These are phyloP conservation scores for Apiospora kogelbergensis DNA, from an alignment of 2,329 filamentous ascomycete genomes.

Conservation along the genomic window DNA sequence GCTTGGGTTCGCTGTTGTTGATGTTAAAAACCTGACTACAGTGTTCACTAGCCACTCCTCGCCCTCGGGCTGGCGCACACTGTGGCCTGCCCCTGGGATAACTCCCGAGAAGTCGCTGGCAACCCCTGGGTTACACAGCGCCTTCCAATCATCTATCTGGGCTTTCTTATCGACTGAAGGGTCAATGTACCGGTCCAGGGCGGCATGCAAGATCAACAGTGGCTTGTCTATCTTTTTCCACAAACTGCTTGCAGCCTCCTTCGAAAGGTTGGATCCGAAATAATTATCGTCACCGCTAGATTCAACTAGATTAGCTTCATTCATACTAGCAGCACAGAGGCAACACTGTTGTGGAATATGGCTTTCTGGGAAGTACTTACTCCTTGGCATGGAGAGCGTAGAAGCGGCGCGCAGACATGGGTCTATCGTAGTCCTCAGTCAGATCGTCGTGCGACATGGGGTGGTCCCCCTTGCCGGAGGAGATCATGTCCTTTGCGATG, in stretches of 20 bases:
- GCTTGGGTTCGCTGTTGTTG: not conserved
- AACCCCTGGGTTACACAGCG: not conserved
- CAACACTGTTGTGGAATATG: not conserved
- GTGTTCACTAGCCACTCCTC: constrained; percentile 9
- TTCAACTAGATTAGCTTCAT: constrained; percentile 9
- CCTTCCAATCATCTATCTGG: constrained; percentile 2
- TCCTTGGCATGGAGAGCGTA: constrained; percentile 49
- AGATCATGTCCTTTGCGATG: constrained; percentile 54
- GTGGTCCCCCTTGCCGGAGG: constrained; percentile 52
- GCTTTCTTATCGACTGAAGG: not conserved
- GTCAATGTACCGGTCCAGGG: not conserved
- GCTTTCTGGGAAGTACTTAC: constrained; percentile 31
- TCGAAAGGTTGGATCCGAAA: constrained; percentile 72
- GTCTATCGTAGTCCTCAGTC: constrained; percentile 39
- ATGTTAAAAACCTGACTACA: constrained; percentile 5
- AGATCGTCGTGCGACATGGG: constrained; percentile 51
- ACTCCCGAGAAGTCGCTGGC: not conserved
- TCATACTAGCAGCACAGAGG: constrained; percentile 3
- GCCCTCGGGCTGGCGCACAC: not conserved
- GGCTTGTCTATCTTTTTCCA: not conserved
- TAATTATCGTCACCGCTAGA: constrained; percentile 76
- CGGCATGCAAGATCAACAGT: constrained; percentile 6
- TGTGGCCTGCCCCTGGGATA: constrained; percentile 4
- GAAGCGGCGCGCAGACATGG: constrained; percentile 54
- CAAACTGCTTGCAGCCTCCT: not conserved